A percentile compares a stretch with the other conserved stretches of the same genome.
Evolutionary conservation across 108 stramenopile species (phyloP).

Genomic region (Fistulifera pelliculosa): DNA sequence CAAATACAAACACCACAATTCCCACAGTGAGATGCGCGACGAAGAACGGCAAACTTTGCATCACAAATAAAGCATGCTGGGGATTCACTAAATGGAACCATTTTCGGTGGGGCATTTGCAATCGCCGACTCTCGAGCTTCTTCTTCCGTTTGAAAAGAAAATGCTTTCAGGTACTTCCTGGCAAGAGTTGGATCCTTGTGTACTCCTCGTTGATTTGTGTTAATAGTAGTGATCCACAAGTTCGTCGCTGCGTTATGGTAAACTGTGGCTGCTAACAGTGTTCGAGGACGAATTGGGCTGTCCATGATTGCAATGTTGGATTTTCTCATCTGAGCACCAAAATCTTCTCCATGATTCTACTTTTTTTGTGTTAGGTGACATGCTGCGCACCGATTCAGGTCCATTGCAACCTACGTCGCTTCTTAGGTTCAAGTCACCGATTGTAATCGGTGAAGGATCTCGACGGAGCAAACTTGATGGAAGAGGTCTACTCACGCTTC

Average conservation of each 20-base stretch:
- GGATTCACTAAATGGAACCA: conserved; percentile 46
- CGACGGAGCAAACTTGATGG: neutral
- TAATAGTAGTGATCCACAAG: conserved; percentile 80
- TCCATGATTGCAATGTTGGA: conserved; percentile 5
- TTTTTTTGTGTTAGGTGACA: conserved; percentile 6
- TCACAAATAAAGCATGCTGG: conserved; percentile 59
- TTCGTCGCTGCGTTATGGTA: conserved; percentile 74
- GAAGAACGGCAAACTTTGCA: conserved; percentile 57
- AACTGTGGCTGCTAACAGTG: conserved; percentile 63
- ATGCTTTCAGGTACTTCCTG: conserved; percentile 55
- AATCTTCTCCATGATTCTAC: conserved; percentile 25
- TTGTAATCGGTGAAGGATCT: neutral
- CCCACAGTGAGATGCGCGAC: conserved; percentile 58
- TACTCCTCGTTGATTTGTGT: conserved; percentile 52
- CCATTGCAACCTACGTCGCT: conserved; percentile 38
- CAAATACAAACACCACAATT: conserved; percentile 81
- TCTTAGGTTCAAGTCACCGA: conserved; percentile 22
- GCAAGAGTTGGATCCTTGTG: conserved; percentile 32
- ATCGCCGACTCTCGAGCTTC: conserved; percentile 84
- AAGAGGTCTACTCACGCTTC: neutral
- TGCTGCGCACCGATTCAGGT: no score
- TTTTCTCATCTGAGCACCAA: conserved; percentile 24
- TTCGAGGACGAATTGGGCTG: conserved; percentile 44
- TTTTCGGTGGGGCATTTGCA: conserved; percentile 76
- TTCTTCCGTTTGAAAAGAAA: conserved; percentile 62